Base-by-base conservation (phyloP, 2,329 filamentous ascomycete genomes). In the Gliomastix tumulicola region DNA sequence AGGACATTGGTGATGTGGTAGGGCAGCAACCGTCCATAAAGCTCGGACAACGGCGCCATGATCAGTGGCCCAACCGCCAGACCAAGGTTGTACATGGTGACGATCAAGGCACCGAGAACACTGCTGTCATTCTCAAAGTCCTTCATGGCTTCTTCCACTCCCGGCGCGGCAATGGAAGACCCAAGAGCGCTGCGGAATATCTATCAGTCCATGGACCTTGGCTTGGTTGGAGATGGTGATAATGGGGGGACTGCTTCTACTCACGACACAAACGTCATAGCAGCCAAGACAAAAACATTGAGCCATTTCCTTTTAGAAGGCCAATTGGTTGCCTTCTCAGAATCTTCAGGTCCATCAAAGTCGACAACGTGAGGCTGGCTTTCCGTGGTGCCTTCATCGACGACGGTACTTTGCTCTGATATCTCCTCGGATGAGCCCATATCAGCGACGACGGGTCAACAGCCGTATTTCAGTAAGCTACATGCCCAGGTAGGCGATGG, bases 131-230 rank as follows among this genome's bases (percentile, higher is more conserved):
- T 70, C 21, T 68, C 39, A 49, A 87, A 86, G n/a, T 84, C 78
- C 6, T 48, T 35, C 66, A 84, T 73, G 1, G 87, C 63, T 4
- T 76, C 58, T 0, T 75, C 72, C 0, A 85, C 74, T 6, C 74
- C 80, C 0, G 82, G 82, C 0, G 81, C 81, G 47, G 87, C 82
- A 60, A 84, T 84, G 15, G 68, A 46, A 1, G 48, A 42, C 1
- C 42, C 49, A 1, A 76, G 49, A 35, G 84, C 16, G 12, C 37
- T 39, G n/a, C n/a, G 27, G 23, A 47, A 48, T n/a, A n/a, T n/a
- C n/a, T n/a, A n/a, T n/a, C n/a, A n/a, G n/a, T n/a, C n/a, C n/a
- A n/a, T n/a, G n/a, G n/a, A n/a, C n/a, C n/a, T n/a, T n/a, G n/a
- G n/a, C 1, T 75, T 48, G 33, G 84, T 83, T 13, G 82, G 74